These are phyloP conservation scores for Rhizoclosmatium globosum DNA, from an alignment of 192 early-diverging fungal species.

Conservation along the genomic window DNA sequence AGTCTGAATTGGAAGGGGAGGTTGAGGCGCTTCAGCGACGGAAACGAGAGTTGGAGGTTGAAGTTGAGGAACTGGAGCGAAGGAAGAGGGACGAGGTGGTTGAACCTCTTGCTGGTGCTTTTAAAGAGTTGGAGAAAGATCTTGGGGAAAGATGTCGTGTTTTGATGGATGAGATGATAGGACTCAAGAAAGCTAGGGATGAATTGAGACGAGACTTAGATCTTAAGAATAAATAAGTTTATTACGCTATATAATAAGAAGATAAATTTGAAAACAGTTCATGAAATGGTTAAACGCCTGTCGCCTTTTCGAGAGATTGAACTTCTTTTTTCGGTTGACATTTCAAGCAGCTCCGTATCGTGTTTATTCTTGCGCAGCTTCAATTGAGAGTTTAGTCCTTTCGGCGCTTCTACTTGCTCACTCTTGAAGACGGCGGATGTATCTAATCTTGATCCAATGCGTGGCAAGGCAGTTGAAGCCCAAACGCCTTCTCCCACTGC, in stretches of 20 bases:
- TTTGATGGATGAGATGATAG: neutral
- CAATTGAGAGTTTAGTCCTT: neutral
- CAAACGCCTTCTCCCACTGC: constrained; percentile 13
- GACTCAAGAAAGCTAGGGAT: constrained; percentile 7
- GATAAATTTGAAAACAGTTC: neutral
- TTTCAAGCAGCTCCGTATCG: neutral
- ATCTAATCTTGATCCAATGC: constrained; percentile 21
- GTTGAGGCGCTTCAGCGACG: neutral
- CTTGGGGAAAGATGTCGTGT: neutral
- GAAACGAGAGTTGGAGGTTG: constrained; percentile 10
- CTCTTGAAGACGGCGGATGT: neutral
- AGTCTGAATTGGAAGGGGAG: constrained; percentile 1
- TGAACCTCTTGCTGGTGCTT: constrained; percentile 4
- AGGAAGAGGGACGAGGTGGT: neutral
- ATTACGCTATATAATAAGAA: neutral
- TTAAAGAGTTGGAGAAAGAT: constrained; percentile 20
- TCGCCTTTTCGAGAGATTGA: neutral
- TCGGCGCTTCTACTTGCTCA: neutral
- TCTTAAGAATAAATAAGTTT: too few relatives aligned
- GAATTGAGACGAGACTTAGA: neutral
- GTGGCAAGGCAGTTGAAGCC: constrained; percentile 3
- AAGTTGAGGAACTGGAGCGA: neutral
- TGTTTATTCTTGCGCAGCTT: neutral
- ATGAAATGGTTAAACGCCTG: neutral
- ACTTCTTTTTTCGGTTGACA: too few relatives aligned